Evolutionary conservation across 768 basidiomycete genomes (phyloP), one percentile per base, ranked within the genome.

Genomic region (Fistulinella prunicolor): DNA sequence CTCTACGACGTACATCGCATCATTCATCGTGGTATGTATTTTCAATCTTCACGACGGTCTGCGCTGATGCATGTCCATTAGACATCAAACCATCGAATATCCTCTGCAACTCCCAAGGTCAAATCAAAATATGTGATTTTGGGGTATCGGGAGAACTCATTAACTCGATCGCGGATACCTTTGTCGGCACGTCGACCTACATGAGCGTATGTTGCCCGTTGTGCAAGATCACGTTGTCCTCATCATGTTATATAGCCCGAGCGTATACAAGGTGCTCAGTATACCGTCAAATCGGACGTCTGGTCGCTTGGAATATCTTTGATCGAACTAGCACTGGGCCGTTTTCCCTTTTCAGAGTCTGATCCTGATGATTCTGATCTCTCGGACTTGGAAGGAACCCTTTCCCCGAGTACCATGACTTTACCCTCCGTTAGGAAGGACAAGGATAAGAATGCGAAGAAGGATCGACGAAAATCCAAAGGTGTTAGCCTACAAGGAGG

Each of bases 71-170:
- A 47, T 16, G 35, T 19, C 37, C 39, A 38, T 21, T 60, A 98
- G 96, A 98, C 65, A 97, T 99, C 78, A 99, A 99, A 70, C 96
- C 96, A 23, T 96, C 94, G 12, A 99, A 99, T 63, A 96, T 99
- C 54, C 76, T 98, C 38, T 92, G 78, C 71, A 98, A 97, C 64
- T 96, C 95, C 7, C 74, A 77, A 40, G 96, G 96, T 24, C 85
- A 96, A 58, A 94, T 98, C 78, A 99, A 99, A 74, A 94, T 99
- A 46, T 97, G 95, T 62, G 96, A 99, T 69, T 99, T 98, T 66
- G 96, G 96, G 32, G 96, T 99, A 7, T 97, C 94, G 1, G 96
- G 96, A 28, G 96, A 99, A 67, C 79, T 99, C 60, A 95, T 98
- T 72, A 98, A 98, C 71, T 94, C 92, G 8, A 95, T 98, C 54